phyloP scores from a whole-genome alignment of 2,329 filamentous ascomycete genomes.

The Gliomastix tumulicola region DNA sequence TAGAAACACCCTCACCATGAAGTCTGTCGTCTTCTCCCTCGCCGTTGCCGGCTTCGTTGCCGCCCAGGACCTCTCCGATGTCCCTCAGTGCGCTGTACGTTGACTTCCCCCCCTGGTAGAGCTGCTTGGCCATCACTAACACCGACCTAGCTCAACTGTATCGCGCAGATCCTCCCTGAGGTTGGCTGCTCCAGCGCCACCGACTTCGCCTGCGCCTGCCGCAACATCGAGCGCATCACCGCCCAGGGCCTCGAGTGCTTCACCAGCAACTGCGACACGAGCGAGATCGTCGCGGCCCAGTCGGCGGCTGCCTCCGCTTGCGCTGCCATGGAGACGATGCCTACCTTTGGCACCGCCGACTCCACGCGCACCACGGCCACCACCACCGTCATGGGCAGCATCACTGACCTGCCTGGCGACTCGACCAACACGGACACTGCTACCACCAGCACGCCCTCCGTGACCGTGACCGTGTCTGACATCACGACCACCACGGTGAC shows the following conservation, averaged over 20 bases:
- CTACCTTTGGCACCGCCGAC: too few species aligned
- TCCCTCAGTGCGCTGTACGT: slow-evolving; percentile 3
- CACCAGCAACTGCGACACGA: slow-evolving; percentile 1
- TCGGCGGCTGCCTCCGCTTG: not conserved
- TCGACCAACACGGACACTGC: too few species aligned
- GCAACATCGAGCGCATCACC: slow-evolving; percentile 2
- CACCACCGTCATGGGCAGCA: too few species aligned
- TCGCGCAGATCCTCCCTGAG: slow-evolving; percentile 1
- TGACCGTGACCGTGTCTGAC: not conserved
- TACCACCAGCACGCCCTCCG: not conserved
- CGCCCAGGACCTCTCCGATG: slow-evolving; percentile 2
- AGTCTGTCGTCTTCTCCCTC: too few species aligned
- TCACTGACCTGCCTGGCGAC: too few species aligned
- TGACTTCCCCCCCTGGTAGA: too few species aligned
- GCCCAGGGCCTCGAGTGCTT: slow-evolving; percentile 1
- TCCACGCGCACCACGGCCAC: too few species aligned
- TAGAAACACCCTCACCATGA: not conserved
- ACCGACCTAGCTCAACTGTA: slow-evolving; percentile 1
- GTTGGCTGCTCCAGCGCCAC: slow-evolving; percentile 1
- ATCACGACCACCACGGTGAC: not conserved
- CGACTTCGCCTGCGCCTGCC: slow-evolving; percentile 4
- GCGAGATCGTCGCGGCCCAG: slow-evolving; percentile 3
- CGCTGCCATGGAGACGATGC: too few species aligned
- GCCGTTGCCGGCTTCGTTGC: slow-evolving; percentile 3
- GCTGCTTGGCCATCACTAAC: not conserved